Evolutionary conservation across 2,329 filamentous ascomycete genomes (phyloP).

Genomic region (Ascochyta clinopodiicola): DNA sequence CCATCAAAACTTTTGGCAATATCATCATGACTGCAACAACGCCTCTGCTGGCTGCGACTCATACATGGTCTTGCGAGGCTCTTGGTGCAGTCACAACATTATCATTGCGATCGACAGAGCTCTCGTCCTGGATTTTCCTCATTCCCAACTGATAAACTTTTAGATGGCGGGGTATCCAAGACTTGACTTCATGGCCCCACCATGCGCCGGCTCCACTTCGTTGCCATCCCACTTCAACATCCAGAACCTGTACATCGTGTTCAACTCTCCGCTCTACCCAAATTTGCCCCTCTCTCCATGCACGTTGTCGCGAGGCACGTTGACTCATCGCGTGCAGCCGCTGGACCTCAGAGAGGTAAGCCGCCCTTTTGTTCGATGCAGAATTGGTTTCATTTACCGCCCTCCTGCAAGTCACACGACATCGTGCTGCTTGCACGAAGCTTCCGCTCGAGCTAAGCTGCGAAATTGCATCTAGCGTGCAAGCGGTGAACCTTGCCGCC

Average conservation of each 20-base stretch:
- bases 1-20: constrained; percentile 1
- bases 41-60: no score
- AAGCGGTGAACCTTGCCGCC: no score
- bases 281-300: constrained; percentile 1
- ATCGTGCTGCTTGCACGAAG: background rate
- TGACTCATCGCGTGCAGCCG: constrained; percentile 2
- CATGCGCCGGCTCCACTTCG: constrained; percentile 1
- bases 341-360: background rate
- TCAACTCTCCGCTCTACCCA: background rate
- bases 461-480: background rate
- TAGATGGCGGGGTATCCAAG: constrained; percentile 10
- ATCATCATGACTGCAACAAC: background rate
- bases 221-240: constrained; percentile 5
- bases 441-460: background rate
- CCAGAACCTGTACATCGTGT: constrained; percentile 9
- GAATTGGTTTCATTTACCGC: constrained; percentile 6
- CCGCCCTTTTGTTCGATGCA: constrained; percentile 12
- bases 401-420: constrained; percentile 3
- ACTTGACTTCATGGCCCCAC: constrained; percentile 4
- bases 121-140: background rate
- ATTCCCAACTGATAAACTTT: background rate
- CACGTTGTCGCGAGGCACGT: background rate
- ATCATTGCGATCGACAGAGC: background rate
- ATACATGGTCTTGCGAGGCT: background rate
- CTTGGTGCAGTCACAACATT: background rate